Base-by-base conservation (phyloP, 202 grass and related monocot genomes). In the Panicum hallii region DNA sequence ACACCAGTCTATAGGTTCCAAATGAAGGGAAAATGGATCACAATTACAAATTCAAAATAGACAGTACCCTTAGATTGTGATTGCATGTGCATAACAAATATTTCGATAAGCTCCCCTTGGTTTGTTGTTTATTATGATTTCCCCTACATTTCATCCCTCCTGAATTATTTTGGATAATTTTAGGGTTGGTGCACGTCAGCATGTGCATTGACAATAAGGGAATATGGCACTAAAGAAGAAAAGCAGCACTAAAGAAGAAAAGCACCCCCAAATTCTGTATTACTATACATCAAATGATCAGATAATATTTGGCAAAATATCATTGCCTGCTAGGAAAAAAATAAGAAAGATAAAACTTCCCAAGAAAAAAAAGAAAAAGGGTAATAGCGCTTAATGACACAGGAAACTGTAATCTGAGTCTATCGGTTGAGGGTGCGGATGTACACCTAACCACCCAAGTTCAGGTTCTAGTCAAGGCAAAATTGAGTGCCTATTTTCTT, bases 231-330 rank as follows among this genome's bases (percentile, higher is more conserved):
- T 79, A 79, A 47, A 47, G 63, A 57, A 38, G 20, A 17, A 57
- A 81, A 70, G 15, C 45, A 71, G 44, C 60, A 20, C 9, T 79
- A 79, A 47, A 47, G 63, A 57, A 38, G 20, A 17, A 57, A 81
- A 70, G 15, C 45, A 71, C 10, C 15, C 10, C 9, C 13, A 32
- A 38, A 75, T 43, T 43, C 0, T 58, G 0, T 70, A 60, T 62
- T 70, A 43, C 41, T 15, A 62, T 32, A 60, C 17, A 75, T 61
- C 12, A 23, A 23, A 38, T 49, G 56, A 38, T 44, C 36, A 74
- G 2, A 44, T 48, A n/a, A 49, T 66, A 26, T 1, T 61, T 68
- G 41, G 26, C 49, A 88, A 83, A 70, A 57, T 20, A 43, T 47
- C 20, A 60, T 81, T 41, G 60, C 47, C 26, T 72, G 54, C 23